Conservation (phyloP, 371 early-diverging fungal species). For the Apophysomyces trapeziformis region DNA sequence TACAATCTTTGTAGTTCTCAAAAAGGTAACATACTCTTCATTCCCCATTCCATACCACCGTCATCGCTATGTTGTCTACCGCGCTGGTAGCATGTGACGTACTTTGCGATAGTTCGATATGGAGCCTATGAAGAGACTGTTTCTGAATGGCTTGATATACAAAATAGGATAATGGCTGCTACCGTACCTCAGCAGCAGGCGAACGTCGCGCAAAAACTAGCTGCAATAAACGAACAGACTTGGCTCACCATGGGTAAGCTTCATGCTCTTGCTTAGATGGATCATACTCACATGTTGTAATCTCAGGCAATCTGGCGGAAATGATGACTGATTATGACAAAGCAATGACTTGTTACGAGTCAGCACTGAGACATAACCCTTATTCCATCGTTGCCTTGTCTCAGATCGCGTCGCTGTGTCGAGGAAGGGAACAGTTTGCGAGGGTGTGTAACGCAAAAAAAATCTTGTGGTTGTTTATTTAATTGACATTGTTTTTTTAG, state of each 20-base stretch:
- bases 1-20: neutral
- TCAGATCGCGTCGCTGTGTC: constrained; percentile 72
- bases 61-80: neutral
- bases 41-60: neutral
- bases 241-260: constrained; percentile 73
- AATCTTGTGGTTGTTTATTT: constrained; percentile 12
- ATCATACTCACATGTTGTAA: neutral
- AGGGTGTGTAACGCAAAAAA: constrained; percentile 37
- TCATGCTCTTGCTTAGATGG: neutral
- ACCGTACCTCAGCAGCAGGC: constrained; percentile 23
- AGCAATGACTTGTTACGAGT: constrained; percentile 81
- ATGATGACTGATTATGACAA: constrained; percentile 75
- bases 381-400: constrained; percentile 80
- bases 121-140: neutral
- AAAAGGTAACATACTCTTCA: neutral
- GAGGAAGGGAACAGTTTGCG: constrained; percentile 65
- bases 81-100: constrained; percentile 9
- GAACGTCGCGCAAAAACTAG: constrained; percentile 61
- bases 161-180: constrained; percentile 27
- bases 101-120: constrained; percentile 6
- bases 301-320: constrained; percentile 66
- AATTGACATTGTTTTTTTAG: constrained; percentile 28
- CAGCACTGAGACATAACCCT: constrained; percentile 87
- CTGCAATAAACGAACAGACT: constrained; percentile 66
- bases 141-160: constrained; percentile 2